Percentiles rank a stretch among this genome's conserved stretches.
Conservation (phyloP, 2,329 filamentous ascomycete species). For the Botrytis pseudocinerea region DNA sequence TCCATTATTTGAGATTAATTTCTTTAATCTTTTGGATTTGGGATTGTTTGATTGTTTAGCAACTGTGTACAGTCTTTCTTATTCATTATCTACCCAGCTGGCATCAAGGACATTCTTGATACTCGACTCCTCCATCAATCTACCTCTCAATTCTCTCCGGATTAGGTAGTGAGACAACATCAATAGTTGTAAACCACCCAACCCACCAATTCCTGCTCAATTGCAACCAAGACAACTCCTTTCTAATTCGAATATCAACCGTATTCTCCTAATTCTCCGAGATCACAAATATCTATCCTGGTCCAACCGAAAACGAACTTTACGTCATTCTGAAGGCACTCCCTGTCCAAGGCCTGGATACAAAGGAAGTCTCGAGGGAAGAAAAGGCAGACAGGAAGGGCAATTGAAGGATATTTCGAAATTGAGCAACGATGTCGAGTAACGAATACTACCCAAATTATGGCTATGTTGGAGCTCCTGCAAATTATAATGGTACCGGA, state of each 20-base stretch:
- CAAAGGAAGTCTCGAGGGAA: neutral
- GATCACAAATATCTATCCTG: neutral
- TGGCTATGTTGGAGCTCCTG: constrained; percentile 57
- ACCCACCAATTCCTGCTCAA: neutral
- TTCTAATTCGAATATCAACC: neutral
- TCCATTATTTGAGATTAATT: neutral
- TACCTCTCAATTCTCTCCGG: neutral
- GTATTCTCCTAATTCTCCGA: neutral
- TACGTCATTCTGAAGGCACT: neutral
- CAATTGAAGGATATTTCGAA: constrained; percentile 12
- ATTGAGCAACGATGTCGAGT: neutral
- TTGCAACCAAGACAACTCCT: neutral
- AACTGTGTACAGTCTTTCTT: neutral
- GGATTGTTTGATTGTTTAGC: neutral
- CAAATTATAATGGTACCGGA: constrained; percentile 62
- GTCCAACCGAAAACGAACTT: neutral
- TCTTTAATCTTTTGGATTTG: neutral
- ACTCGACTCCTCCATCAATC: neutral
- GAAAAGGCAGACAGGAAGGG: neutral
- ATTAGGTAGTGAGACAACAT: constrained; percentile 11
- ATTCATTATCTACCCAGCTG: neutral
- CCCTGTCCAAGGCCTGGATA: neutral
- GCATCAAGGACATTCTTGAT: neutral
- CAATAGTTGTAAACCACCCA: neutral
- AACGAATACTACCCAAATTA: constrained; percentile 44